Evolutionary conservation across 352 stramenopile genomes (phyloP).

Genomic region (Pythium plurisporium): DNA sequence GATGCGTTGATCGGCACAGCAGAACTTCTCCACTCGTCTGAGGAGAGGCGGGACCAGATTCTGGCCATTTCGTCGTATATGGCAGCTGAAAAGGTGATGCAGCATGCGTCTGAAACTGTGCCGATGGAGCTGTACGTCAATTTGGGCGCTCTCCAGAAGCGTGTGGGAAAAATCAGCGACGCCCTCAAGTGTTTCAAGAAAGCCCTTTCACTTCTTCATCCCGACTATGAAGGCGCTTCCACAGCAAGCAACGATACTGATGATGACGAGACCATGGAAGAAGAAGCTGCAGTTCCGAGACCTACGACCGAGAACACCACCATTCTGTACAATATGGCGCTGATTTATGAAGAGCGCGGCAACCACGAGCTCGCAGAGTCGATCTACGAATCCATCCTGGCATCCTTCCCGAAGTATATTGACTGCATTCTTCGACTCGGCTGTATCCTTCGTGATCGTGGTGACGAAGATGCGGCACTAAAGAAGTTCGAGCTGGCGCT

Average conservation of each 20-base stretch:
- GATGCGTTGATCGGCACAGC: conserved; percentile 79
- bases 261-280: conserved; percentile 28
- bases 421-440: conserved; percentile 93
- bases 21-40: conserved; percentile 70
- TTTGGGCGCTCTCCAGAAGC: conserved; percentile 77
- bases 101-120: conserved; percentile 73
- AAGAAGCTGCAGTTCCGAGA: conserved; percentile 35
- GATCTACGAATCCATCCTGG: conserved; percentile 93
- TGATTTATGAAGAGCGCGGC: conserved; percentile 92
- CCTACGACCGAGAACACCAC: conserved; percentile 84
- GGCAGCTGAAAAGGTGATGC: conserved; percentile 83
- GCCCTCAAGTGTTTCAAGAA: conserved; percentile 90
- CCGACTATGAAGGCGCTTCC: conserved; percentile 27
- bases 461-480: conserved; percentile 83
- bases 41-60: conserved; percentile 85
- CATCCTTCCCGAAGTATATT: conserved; percentile 92
- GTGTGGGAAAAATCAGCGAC: conserved; percentile 84
- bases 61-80: conserved; percentile 89
- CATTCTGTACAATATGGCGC: conserved; percentile 95
- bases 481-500: conserved; percentile 94
- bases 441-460: conserved; percentile 92
- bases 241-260: conserved; percentile 36
- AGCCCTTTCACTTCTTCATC: conserved; percentile 55
- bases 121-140: conserved; percentile 86
- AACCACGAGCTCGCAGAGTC: conserved; percentile 87